Evolutionary conservation across 805 yeast genomes (phyloP), one percentile per base, ranked within the genome.

Genomic region (Saccharomycopsis olivae): DNA sequence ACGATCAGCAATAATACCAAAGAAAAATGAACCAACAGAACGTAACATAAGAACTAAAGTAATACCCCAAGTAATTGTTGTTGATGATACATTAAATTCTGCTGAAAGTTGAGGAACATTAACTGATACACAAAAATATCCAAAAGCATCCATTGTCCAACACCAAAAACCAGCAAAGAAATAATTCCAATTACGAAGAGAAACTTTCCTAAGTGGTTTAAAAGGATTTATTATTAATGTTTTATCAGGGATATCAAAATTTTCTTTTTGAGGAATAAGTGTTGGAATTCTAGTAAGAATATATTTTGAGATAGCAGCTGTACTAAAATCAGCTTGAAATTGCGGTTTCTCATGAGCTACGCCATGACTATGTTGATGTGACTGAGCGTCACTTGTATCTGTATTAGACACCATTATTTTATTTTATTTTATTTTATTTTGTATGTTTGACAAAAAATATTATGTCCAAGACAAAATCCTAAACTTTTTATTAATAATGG

Each of bases 101-200:
- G 53, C 49, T 25, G 84, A 78, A 36, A 80, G 64, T 2, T 61
- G 55, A 2, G 67, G 41, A 2, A 71, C 76, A 39, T 74, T 69
- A 35, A 77, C 64, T 9, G 79, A 68, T 10, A 75, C 78, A 23
- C 72, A 60, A 52, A 80, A 79, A 58, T 75, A 79, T 51, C 78
- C 86, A 55, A 79, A 69, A 2, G 85, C 77, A 50, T 78, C 88
- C 68, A 77, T 65, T 2, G 79, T 66, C 86, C 87, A 80, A 25
- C 76, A 81, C 24, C 60, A 54, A 48, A 74, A 71, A 2, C 82
- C 85, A 51, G 75, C 63, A 19, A 65, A 50, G 51, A 78, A 75
- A 44, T 69, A 71, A 44, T 66, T 64, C 83, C 86, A 78, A 41
- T 69, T 62, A 18, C 53, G 55, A 5, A 53, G 43, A 4, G 59